Percentiles rank a stretch among this genome's conserved stretches.
These are phyloP conservation scores for Senecio squalidus DNA, from an alignment of 140 eudicot genomes.

Conservation along the genomic window DNA sequence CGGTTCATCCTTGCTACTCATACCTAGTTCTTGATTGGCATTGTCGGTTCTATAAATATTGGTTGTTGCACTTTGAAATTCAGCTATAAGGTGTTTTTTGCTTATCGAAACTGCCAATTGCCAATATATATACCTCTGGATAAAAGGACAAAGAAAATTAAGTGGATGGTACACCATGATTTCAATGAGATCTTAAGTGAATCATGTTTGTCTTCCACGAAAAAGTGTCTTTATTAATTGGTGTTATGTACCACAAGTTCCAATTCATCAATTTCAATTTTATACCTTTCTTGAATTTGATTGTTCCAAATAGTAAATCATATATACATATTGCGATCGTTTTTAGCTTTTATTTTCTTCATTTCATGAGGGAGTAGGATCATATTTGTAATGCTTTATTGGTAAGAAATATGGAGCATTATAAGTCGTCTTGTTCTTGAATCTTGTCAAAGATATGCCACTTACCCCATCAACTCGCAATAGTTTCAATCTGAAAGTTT, in stretches of 20 bases:
- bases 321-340: no score
- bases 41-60: not conserved
- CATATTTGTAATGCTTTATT: no score
- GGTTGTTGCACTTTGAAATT: constrained; percentile 1
- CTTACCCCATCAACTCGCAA: no score
- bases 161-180: constrained; percentile 26
- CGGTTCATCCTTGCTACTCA: not conserved
- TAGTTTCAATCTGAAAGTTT: no score
- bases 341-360: no score
- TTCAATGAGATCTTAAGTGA: constrained; percentile 32
- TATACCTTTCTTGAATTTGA: constrained; percentile 3
- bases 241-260: constrained; percentile 18
- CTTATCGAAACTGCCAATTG: constrained; percentile 9
- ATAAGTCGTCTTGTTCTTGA: no score
- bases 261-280: constrained; percentile 3
- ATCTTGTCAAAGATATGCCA: no score
- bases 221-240: constrained; percentile 13
- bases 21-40: constrained; percentile 2
- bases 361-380: no score
- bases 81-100: no score
- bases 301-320: not conserved
- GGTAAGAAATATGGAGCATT: no score
- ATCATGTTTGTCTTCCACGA: constrained; percentile 33
- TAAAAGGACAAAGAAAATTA: not conserved
- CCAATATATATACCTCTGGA: constrained; percentile 16